Evolutionary conservation across 306 rosid genomes (phyloP).

Genomic region (Prunus davidiana): DNA sequence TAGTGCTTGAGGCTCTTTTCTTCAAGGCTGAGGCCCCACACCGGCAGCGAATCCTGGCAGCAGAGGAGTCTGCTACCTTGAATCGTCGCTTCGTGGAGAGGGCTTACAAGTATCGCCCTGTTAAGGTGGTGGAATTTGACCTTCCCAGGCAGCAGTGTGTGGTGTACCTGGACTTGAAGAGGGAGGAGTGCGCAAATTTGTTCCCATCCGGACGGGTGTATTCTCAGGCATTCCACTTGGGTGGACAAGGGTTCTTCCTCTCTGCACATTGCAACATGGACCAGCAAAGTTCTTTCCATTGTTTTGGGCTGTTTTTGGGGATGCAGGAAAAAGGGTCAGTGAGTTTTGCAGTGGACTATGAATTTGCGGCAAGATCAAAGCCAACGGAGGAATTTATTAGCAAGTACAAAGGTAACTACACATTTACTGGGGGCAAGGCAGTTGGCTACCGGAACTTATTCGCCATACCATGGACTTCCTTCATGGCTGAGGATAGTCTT

Average conservation of each 20-base stretch:
- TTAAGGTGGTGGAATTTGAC: conserved; percentile 94
- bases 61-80: conserved; percentile 59
- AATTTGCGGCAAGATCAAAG: conserved; percentile 85
- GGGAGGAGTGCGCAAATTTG: conserved; percentile 75
- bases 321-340: conserved; percentile 98
- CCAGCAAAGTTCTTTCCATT: conserved; percentile 90
- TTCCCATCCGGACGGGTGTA: conserved; percentile 93
- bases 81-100: conserved; percentile 84
- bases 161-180: conserved; percentile 88
- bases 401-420: conserved; percentile 96
- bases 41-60: conserved; percentile 76
- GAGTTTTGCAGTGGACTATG: conserved; percentile 89
- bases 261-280: conserved; percentile 99
- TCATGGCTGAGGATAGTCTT: conserved; percentile 80
- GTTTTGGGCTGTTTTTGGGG: conserved; percentile 92
- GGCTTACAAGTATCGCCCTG: conserved; percentile 93
- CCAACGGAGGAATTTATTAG: conserved; percentile 76
- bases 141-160: conserved; percentile 93
- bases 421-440: conserved; percentile 96
- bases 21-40: conserved; percentile 96
- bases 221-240: conserved; percentile 98
- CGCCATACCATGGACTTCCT: conserved; percentile 77
- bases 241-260: conserved; percentile 95
- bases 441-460: conserved; percentile 94
- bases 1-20: conserved; percentile 85